phyloP scores from a whole-genome alignment of 768 basidiomycete genomes.

The Multifurca ochricompacta region DNA sequence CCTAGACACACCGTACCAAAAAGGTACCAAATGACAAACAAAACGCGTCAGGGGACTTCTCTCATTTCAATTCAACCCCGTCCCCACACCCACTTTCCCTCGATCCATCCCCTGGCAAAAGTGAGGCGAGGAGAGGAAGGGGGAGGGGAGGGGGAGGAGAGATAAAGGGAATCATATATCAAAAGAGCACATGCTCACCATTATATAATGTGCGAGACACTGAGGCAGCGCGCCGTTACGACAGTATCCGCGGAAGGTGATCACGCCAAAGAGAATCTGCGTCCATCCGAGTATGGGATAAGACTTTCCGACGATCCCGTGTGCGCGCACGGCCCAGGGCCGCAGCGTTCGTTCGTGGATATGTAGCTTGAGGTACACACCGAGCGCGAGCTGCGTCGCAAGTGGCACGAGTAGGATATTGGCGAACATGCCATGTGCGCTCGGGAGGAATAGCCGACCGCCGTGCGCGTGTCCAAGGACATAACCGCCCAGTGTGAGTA shows the following conservation, averaged over 20 bases:
- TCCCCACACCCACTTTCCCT: too few species aligned
- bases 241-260: slow-evolving; percentile 71
- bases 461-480: slow-evolving; percentile 82
- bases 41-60: neutral
- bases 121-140: too few species aligned
- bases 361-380: slow-evolving; percentile 89
- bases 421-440: slow-evolving; percentile 66
- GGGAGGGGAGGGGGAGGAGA: too few species aligned
- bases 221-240: slow-evolving; percentile 70
- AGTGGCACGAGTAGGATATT: slow-evolving; percentile 61
- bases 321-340: slow-evolving; percentile 59
- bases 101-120: too few species aligned
- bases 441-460: slow-evolving; percentile 67
- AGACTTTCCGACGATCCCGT: slow-evolving; percentile 73
- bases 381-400: slow-evolving; percentile 55
- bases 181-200: slow-evolving; percentile 34
- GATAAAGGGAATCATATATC: neutral
- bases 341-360: slow-evolving; percentile 71
- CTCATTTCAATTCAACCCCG: neutral
- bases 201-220: slow-evolving; percentile 84
- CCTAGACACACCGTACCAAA: slow-evolving; percentile 30
- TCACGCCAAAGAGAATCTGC: slow-evolving; percentile 82
- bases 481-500: slow-evolving; percentile 64
- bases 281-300: slow-evolving; percentile 85
- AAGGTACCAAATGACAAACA: neutral